Evolutionary conservation across 805 yeast genomes (phyloP).

Genomic region (Wickerhamomyces chambardii): DNA sequence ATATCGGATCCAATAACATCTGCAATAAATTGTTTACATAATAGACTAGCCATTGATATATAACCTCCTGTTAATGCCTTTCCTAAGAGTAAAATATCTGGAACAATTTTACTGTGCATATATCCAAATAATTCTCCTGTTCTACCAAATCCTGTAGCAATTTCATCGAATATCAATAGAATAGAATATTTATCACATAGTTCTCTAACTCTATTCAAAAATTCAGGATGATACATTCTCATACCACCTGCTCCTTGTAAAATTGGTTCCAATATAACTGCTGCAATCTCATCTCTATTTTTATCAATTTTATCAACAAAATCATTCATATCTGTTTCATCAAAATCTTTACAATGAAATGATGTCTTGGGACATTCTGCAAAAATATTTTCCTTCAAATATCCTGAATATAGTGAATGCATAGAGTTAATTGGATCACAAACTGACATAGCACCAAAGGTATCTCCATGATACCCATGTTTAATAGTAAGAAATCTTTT

Average conservation of each 20-base stretch:
- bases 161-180: conserved; percentile 25
- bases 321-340: conserved; percentile 16
- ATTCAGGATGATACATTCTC: conserved; percentile 23
- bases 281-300: conserved; percentile 24
- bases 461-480: conserved; percentile 29
- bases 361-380: conserved; percentile 16
- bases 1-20: conserved; percentile 10
- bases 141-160: conserved; percentile 26
- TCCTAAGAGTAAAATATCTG: conserved; percentile 17
- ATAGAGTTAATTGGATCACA: conserved; percentile 24
- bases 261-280: conserved; percentile 26
- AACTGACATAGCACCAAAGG: conserved; percentile 29
- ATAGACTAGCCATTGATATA: conserved; percentile 14
- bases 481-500: conserved; percentile 21
- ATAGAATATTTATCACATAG: conserved; percentile 22
- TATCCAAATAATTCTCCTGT: conserved; percentile 27
- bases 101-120: conserved; percentile 18
- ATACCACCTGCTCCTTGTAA: conserved; percentile 32
- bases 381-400: conserved; percentile 20
- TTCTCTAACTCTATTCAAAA: conserved; percentile 20
- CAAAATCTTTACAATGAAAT: conserved; percentile 6
- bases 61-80: conserved; percentile 19
- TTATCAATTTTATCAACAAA: conserved; percentile 18
- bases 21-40: conserved; percentile 9
- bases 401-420: conserved; percentile 21